These are phyloP conservation scores for Mycena indigotica DNA, from an alignment of 768 basidiomycete species.

Conservation along the genomic window DNA sequence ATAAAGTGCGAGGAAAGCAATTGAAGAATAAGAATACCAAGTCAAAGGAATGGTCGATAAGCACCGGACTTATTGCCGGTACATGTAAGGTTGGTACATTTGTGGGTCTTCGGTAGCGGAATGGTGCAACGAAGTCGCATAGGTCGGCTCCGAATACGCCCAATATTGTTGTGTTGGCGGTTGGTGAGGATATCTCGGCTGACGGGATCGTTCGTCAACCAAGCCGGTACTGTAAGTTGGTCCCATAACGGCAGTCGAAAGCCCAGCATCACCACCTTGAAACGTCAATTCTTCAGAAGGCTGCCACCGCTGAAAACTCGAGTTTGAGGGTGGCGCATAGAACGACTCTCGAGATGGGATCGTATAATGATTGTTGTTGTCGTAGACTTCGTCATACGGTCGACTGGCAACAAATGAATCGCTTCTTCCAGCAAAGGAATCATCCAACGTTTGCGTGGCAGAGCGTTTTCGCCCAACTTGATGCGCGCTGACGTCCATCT, in stretches of 20 bases:
- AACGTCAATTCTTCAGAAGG: slow-evolving; percentile 32
- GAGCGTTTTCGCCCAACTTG: slow-evolving; percentile 51
- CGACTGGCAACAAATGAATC: slow-evolving; percentile 8
- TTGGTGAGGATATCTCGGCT: slow-evolving; percentile 13
- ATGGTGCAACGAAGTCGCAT: neutral
- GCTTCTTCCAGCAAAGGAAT: slow-evolving; percentile 19
- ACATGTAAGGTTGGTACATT: neutral
- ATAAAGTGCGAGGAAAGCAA: neutral
- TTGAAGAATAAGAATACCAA: neutral
- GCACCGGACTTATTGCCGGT: neutral
- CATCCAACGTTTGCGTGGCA: slow-evolving; percentile 53
- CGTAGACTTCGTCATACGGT: slow-evolving; percentile 10
- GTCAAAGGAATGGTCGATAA: neutral
- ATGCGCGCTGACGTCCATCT: slow-evolving; percentile 10
- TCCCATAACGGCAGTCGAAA: slow-evolving; percentile 75
- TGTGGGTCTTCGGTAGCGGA: neutral
- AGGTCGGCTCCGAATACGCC: slow-evolving; percentile 32
- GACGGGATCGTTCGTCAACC: slow-evolving; percentile 43
- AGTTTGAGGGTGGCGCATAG: slow-evolving; percentile 31
- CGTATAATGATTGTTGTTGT: slow-evolving; percentile 4
- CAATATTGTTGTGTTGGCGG: slow-evolving; percentile 50
- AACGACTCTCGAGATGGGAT: slow-evolving; percentile 1
- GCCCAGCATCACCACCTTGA: slow-evolving; percentile 34
- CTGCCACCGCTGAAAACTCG: slow-evolving; percentile 42
- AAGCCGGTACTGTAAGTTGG: slow-evolving; percentile 77